Evolutionary conservation across 1,139 yeast species (phyloP), one percentile per base, ranked within the genome.

Genomic region (Scheffersomyces cryptocercus): DNA sequence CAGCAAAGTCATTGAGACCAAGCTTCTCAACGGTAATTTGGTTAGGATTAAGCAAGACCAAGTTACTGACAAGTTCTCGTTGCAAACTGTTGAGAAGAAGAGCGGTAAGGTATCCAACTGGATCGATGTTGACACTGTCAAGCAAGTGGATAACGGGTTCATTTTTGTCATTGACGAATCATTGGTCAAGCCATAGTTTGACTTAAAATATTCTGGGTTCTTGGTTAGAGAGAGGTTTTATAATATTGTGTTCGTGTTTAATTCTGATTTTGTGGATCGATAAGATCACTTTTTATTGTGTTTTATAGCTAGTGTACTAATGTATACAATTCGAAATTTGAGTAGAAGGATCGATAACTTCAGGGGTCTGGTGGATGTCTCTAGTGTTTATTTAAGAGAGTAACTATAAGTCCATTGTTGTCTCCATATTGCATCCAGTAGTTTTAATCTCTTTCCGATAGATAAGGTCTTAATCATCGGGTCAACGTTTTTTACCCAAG

Each of bases 81-180:
- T 79, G 16, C 62, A 65, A 28, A 44, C 64, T 35, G 33, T 50
- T 30, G 65, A 65, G 29, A 63, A 67, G 52, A 35, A 10, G 32
- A 13, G 14, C 14, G 38, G 34, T 16, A 26, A 28, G n/a, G 31
- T 26, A 26, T 29, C 34, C 4, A 14, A 32, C 11, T 65, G 73
- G 62, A 59, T 72, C 37, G 53, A 56, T 14, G 81, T 81, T 5
- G 54, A 61, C 13, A 52, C 60, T 10, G 73, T 77, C 16, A 73
- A 68, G 45, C 69, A 73, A 44, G 81, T 79, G 33, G 78, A 73
- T 29, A 84, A 84, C 55, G 90, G 89, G 40, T 80, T 77, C 37
- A 68, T 84, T 16, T 68, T 54, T 41, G 50, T 52, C 14, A 49
- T 54, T 15, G 45, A 50, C 33, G 54, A 53, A 32, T 51, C 48